These are phyloP conservation scores for Thinopyrum elongatum DNA, from an alignment of 176 grass and related monocot genomes.

Conservation along the genomic window DNA sequence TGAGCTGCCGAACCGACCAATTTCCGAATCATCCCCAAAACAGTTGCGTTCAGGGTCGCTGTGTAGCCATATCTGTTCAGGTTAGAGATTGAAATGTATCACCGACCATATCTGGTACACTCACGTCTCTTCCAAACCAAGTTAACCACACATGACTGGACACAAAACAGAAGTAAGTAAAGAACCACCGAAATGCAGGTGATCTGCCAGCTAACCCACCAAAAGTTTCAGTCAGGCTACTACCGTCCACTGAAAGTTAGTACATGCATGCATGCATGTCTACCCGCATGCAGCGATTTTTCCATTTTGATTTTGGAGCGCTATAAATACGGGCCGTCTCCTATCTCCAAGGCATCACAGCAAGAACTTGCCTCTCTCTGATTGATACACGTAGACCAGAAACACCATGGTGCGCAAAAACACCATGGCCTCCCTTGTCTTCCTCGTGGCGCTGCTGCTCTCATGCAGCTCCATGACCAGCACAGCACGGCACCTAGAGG, in stretches of 20 bases:
- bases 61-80: too few relatives aligned
- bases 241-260: too few relatives aligned
- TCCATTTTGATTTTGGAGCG: background rate
- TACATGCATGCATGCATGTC: background rate
- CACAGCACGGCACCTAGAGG: background rate
- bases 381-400: background rate
- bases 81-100: too few relatives aligned
- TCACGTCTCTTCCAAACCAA: constrained; percentile 8
- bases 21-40: background rate
- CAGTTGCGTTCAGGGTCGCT: background rate
- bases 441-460: background rate
- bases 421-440: background rate
- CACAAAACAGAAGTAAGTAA: background rate
- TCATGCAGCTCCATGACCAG: background rate
- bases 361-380: background rate
- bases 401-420: background rate
- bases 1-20: background rate
- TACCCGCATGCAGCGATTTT: background rate
- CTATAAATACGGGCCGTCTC: background rate
- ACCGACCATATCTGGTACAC: background rate
- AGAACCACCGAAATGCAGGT: background rate
- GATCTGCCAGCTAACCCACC: background rate
- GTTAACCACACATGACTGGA: background rate
- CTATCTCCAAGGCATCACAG: background rate
- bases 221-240: background rate